Conservation (phyloP, 2,329 filamentous ascomycete genomes). For the Ophiostoma tasmaniense region DNA sequence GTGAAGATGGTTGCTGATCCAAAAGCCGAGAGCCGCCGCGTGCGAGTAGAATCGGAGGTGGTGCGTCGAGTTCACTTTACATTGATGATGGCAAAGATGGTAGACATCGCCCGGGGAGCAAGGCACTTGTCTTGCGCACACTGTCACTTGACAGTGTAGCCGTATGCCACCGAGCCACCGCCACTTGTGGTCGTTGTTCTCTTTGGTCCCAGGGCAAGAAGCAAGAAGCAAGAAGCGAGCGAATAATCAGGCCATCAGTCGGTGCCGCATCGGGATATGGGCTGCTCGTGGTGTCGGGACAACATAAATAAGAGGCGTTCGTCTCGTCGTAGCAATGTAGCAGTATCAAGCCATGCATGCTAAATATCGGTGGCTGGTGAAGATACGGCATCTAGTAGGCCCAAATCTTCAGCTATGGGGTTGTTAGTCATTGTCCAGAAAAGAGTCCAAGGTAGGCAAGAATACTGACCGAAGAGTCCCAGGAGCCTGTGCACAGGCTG, state of each 20-base stretch:
- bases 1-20: constrained; percentile 6
- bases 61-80: neutral
- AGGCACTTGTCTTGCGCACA: neutral
- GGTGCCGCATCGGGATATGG: neutral
- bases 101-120: neutral
- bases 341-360: neutral
- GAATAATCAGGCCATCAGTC: neutral
- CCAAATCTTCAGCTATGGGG: constrained; percentile 71
- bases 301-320: constrained; percentile 11
- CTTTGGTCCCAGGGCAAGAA: neutral
- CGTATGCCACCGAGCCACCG: neutral
- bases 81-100: neutral
- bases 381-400: constrained; percentile 53
- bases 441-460: neutral
- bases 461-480: constrained; percentile 88
- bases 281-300: constrained; percentile 9
- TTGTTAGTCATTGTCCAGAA: constrained; percentile 25
- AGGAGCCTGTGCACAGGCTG: constrained; percentile 97
- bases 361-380: neutral
- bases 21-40: neutral
- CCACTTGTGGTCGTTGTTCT: neutral
- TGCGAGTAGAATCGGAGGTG: neutral
- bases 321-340: constrained; percentile 16
- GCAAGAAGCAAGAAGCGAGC: neutral
- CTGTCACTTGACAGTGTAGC: neutral